Base-by-base conservation (phyloP, 352 stramenopile species). In the Phytopythium litorale region DNA sequence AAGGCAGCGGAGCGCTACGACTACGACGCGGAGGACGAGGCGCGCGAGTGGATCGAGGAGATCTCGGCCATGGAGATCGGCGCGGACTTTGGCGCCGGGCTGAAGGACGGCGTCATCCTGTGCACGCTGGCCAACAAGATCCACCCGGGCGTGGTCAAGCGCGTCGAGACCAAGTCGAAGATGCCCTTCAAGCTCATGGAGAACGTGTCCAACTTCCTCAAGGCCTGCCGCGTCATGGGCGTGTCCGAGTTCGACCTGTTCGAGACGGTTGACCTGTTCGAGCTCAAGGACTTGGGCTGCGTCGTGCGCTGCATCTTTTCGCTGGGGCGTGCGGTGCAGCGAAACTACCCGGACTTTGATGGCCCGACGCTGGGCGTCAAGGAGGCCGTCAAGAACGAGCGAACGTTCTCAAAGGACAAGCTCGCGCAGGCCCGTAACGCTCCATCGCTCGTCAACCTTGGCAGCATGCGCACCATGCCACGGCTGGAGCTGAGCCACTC, bases 141-240 rank as follows among this genome's bases (percentile, higher is more conserved):
- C 60, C 70, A 92, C 49, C 71, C 82, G 18, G 71, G 70, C 53
- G 57, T 89, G 15, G 73, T 96, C 21, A 70, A 67, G 60, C 82
- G 85, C 63, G 76, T 96, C 37, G 83, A 95, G 68, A 89, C 69
- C 53, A 85, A 92, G 63, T 96, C 87, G 19, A 91, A 78, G 59
- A 91, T 97, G 82, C 82, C 88, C 16, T 98, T 98, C 75, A 96
- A 96, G 79, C 83, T 95, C 58, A 97, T 97, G 89, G 90, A 97
- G 66, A 96, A 97, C 63, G 87, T 97, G 42, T 89, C 84, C 52
- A 69, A 71, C 23, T 97, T 97, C 63, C 62, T 97, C 60, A 81
- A 83, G 60, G 89, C 80, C 16, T 96, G 88, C 58, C 84, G 88
- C 54, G 70, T 71, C 33, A 88, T 97, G 57, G 89, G 89, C 50